Evolutionary conservation across 768 basidiomycete species (phyloP).

Genomic region (Lactarius sp.): DNA sequence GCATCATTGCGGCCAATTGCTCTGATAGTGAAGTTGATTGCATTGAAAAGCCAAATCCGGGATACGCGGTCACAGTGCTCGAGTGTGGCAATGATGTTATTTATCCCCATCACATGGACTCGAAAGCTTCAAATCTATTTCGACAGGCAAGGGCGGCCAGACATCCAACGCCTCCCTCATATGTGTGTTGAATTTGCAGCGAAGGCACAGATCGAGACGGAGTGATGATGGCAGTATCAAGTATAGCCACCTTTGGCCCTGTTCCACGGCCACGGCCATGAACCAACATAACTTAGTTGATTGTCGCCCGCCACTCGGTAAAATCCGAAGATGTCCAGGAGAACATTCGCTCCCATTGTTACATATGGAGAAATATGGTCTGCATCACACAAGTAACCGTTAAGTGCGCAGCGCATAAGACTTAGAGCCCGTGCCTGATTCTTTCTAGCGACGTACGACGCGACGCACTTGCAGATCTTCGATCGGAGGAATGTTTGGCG

Average conservation of each 20-base stretch:
- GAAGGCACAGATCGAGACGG: slow-evolving; percentile 2
- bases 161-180: background rate
- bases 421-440: too few relatives aligned
- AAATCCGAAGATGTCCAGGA: too few relatives aligned
- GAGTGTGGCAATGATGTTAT: slow-evolving; percentile 2
- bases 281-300: too few relatives aligned
- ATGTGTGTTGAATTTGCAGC: background rate
- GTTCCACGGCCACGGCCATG: background rate
- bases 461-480: too few relatives aligned
- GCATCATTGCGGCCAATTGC: background rate
- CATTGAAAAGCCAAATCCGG: background rate
- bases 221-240: background rate
- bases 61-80: background rate
- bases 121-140: background rate
- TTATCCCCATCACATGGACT: background rate
- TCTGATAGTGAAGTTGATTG: too few relatives aligned
- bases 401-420: too few relatives aligned
- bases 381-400: too few relatives aligned
- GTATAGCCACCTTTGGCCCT: background rate
- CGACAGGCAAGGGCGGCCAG: slow-evolving; percentile 7
- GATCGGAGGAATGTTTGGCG: too few relatives aligned
- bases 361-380: too few relatives aligned
- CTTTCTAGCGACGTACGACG: too few relatives aligned
- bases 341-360: too few relatives aligned
- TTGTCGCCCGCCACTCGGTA: too few relatives aligned